These are phyloP conservation scores for Flagelloscypha sp. DNA, from an alignment of 768 basidiomycete genomes.

Conservation along the genomic window DNA sequence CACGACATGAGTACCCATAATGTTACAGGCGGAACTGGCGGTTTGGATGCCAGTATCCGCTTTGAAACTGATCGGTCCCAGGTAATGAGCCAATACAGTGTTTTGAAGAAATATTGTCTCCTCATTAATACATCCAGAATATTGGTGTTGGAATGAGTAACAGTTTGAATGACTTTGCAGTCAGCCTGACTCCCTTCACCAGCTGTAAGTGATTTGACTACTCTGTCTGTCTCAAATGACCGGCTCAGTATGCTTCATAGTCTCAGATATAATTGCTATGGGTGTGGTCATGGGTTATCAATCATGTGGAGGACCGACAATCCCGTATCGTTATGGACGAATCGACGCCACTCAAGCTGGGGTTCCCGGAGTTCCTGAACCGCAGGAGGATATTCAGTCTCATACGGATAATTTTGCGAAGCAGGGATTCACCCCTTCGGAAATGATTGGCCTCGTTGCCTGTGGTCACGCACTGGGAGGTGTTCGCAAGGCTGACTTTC, in stretches of 20 bases:
- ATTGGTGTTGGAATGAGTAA: slow-evolving; percentile 38
- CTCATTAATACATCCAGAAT: slow-evolving; percentile 24
- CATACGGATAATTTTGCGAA: slow-evolving; percentile 32
- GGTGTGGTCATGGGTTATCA: slow-evolving; percentile 28
- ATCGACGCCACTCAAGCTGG: slow-evolving; percentile 33
- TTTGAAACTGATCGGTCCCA: slow-evolving; percentile 36
- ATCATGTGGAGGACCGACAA: slow-evolving; percentile 38
- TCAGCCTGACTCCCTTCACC: slow-evolving; percentile 34
- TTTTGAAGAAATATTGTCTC: background rate
- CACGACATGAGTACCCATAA: slow-evolving; percentile 45
- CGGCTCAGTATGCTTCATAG: slow-evolving; percentile 15
- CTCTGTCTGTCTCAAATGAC: too few species aligned
- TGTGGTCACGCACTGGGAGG: slow-evolving; percentile 47
- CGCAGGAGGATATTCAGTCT: slow-evolving; percentile 30
- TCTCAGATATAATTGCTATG: slow-evolving; percentile 37
- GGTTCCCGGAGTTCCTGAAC: slow-evolving; percentile 34
- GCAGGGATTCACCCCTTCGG: slow-evolving; percentile 32
- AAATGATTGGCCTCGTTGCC: slow-evolving; percentile 44
- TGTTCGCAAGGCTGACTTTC: slow-evolving; percentile 38
- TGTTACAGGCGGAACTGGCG: slow-evolving; percentile 34
- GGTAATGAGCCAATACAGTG: slow-evolving; percentile 22
- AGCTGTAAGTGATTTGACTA: slow-evolving; percentile 28
- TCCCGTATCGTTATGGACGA: slow-evolving; percentile 35
- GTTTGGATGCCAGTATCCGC: slow-evolving; percentile 42
- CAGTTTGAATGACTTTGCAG: slow-evolving; percentile 33